Conservation (phyloP, 2,329 filamentous ascomycete species). For the Pseudocercospora ulei region DNA sequence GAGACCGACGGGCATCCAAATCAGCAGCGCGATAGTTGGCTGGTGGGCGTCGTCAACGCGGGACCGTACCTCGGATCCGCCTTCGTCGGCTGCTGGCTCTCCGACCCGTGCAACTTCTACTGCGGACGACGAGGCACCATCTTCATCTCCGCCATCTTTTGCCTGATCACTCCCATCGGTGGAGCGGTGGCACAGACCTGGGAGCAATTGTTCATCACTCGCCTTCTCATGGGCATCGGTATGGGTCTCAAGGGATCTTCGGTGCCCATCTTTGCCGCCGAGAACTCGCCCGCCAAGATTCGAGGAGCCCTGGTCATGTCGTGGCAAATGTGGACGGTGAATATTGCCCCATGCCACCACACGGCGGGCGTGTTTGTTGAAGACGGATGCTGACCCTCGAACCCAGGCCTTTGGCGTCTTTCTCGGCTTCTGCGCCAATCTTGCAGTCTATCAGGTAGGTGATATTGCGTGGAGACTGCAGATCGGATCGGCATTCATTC, state of each 20-base stretch:
- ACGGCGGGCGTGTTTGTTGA: no score
- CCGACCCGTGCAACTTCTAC: conserved; percentile 40
- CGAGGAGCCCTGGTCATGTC: conserved; percentile 50
- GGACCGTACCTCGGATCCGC: conserved; percentile 44
- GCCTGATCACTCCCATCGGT: conserved; percentile 59
- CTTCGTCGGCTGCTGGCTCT: conserved; percentile 20
- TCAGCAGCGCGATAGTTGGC: conserved; percentile 44
- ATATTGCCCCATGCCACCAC: no score
- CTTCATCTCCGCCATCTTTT: conserved; percentile 44
- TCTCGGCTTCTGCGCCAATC: conserved; percentile 37
- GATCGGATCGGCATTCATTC: conserved; percentile 42
- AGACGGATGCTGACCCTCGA: no score
- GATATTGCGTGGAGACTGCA: conserved; percentile 40
- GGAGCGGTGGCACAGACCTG: conserved; percentile 52
- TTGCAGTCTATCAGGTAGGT: conserved; percentile 37
- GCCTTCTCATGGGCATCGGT: conserved; percentile 36
- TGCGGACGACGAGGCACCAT: conserved; percentile 35
- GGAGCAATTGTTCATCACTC: conserved; percentile 36
- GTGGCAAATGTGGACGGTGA: conserved; percentile 43
- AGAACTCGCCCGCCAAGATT: conserved; percentile 48
- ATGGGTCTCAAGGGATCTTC: conserved; percentile 42
- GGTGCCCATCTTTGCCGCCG: conserved; percentile 46
- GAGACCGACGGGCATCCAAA: conserved; percentile 26
- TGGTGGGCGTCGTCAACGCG: conserved; percentile 59
- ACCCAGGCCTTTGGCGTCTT: conserved; percentile 45